Percentiles rank a stretch among this genome's conserved stretches.
Conservation (phyloP, 2,329 filamentous ascomycete genomes). For the Cordyceps pruinosa region DNA sequence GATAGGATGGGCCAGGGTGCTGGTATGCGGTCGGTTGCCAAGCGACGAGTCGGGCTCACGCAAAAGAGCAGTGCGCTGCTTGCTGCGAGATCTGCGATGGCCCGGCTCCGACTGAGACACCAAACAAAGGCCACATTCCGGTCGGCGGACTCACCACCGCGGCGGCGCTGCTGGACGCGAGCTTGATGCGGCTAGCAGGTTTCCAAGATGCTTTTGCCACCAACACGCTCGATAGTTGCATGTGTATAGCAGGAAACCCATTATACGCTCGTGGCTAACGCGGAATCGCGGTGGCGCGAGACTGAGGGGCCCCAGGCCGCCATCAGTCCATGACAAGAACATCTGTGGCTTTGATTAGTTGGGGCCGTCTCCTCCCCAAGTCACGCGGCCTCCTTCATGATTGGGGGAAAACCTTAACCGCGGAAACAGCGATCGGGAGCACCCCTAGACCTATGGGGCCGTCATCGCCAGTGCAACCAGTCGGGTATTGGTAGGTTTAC, state of each 20-base stretch:
- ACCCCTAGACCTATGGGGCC: too few species aligned
- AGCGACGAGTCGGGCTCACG: neutral
- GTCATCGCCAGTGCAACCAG: too few species aligned
- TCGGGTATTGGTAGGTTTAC: too few species aligned
- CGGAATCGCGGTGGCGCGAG: constrained; percentile 2
- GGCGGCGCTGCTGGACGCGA: neutral
- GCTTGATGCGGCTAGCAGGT: neutral
- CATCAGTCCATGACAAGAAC: neutral
- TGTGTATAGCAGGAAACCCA: neutral
- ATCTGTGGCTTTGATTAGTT: neutral
- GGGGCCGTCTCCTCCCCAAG: neutral
- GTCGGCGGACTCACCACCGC: neutral
- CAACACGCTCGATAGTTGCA: too few species aligned
- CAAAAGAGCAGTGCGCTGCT: too few species aligned
- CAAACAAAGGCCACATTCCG: neutral
- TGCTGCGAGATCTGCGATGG: neutral
- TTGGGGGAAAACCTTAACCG: neutral
- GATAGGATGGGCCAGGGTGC: too few species aligned
- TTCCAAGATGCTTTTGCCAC: too few species aligned
- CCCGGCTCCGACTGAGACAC: neutral
- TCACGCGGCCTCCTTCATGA: neutral
- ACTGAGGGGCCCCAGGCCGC: neutral
- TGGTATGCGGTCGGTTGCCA: neutral
- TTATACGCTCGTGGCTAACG: constrained; percentile 3
- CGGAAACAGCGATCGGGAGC: constrained; percentile 6